A percentile compares a stretch with the other conserved stretches of the same genome.
Evolutionary conservation across 768 basidiomycete species (phyloP).

Genomic region (Trametes maxima): DNA sequence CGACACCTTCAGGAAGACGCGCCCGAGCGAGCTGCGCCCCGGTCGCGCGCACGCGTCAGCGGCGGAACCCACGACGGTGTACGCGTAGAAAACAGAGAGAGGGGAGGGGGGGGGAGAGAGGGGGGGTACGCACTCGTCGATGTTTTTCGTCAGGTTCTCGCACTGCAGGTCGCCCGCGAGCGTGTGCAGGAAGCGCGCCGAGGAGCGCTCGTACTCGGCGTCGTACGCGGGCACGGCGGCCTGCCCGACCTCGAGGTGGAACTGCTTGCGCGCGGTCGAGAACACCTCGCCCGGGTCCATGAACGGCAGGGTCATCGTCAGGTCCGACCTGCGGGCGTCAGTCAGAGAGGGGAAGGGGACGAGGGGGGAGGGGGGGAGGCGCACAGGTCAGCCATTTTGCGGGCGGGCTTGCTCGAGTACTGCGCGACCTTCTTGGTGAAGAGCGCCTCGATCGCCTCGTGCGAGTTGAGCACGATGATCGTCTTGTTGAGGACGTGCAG

Average conservation of each 20-base stretch:
- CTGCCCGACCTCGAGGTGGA: conserved; percentile 19
- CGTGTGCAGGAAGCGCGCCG: conserved; percentile 5
- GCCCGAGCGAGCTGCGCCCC: conserved; percentile 13
- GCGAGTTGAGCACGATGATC: conserved; percentile 27
- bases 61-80: too few relatives aligned
- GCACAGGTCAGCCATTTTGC: conserved; percentile 22
- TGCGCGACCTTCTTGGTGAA: conserved; percentile 17
- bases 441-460: conserved; percentile 24
- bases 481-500: conserved; percentile 17
- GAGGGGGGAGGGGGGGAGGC: background rate
- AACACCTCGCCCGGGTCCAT: conserved; percentile 24
- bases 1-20: conserved; percentile 20
- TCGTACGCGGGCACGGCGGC: conserved; percentile 7
- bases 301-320: conserved; percentile 24
- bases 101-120: too few relatives aligned
- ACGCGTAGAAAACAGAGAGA: too few relatives aligned
- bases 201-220: conserved; percentile 18
- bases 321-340: conserved; percentile 11
- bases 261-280: conserved; percentile 20
- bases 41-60: background rate
- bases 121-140: conserved; percentile 16
- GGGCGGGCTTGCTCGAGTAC: conserved; percentile 22
- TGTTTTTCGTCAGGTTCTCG: background rate
- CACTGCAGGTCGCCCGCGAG: conserved; percentile 10
- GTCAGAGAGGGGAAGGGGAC: background rate